phyloP scores from a whole-genome alignment of 192 early-diverging fungal genomes.

The Backusella luteola region DNA sequence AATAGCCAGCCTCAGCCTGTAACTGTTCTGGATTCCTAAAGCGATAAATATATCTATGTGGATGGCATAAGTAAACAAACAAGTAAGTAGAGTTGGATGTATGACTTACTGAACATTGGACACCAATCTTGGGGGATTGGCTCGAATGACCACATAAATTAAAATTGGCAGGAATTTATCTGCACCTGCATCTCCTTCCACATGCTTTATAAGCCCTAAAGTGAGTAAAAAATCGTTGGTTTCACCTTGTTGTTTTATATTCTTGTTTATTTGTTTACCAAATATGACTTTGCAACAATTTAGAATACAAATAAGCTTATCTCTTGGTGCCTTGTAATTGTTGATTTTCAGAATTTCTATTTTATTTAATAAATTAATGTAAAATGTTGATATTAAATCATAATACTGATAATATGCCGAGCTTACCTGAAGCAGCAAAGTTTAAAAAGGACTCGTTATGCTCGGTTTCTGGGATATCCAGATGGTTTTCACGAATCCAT shows the following conservation, averaged over 20 bases:
- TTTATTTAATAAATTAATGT: slow-evolving; percentile 2
- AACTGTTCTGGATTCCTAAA: slow-evolving; percentile 75
- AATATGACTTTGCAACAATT: slow-evolving; percentile 87
- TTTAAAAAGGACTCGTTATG: slow-evolving; percentile 67
- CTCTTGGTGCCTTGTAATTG: slow-evolving; percentile 79
- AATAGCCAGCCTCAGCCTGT: slow-evolving; percentile 79
- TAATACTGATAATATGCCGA: too few species aligned
- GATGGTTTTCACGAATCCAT: slow-evolving; percentile 69
- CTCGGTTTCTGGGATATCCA: slow-evolving; percentile 64
- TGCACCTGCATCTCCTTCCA: slow-evolving; percentile 62
- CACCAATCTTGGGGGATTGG: slow-evolving; percentile 72
- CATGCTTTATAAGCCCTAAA: slow-evolving; percentile 29
- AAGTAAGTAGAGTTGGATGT: neutral
- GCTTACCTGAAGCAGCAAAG: slow-evolving; percentile 49
- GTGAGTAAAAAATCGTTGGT: neutral
- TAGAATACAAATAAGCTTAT: slow-evolving; percentile 82
- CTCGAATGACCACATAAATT: slow-evolving; percentile 73
- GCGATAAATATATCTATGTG: slow-evolving; percentile 61
- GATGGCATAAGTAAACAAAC: neutral
- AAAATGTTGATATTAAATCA: neutral
- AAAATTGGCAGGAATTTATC: slow-evolving; percentile 78
- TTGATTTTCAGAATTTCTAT: slow-evolving; percentile 79
- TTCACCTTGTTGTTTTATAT: neutral
- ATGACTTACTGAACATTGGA: slow-evolving; percentile 79
- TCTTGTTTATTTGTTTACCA: slow-evolving; percentile 37